Evolutionary conservation across 1,139 yeast species (phyloP).

Genomic region (Starmera stellimalicola): DNA sequence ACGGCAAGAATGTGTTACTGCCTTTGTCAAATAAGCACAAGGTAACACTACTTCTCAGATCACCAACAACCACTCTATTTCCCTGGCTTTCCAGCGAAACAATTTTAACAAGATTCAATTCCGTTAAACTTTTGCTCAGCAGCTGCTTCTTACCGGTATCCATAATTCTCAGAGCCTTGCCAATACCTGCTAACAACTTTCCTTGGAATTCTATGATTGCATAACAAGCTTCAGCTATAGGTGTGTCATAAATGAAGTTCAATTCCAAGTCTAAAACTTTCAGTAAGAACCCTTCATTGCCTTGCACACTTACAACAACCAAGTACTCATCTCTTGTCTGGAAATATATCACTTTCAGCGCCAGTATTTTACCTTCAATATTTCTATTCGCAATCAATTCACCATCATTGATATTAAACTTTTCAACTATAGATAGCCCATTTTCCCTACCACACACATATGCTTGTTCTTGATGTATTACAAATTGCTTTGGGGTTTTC

Average conservation of each 20-base stretch:
- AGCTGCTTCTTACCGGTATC: slow-evolving; percentile 77
- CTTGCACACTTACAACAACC: slow-evolving; percentile 40
- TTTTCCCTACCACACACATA: slow-evolving; percentile 9
- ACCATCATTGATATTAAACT: slow-evolving; percentile 30
- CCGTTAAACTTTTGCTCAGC: slow-evolving; percentile 44
- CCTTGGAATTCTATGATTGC: slow-evolving; percentile 53
- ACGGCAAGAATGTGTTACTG: slow-evolving; percentile 45
- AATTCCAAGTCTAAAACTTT: slow-evolving; percentile 29
- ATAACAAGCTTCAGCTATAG: slow-evolving; percentile 38
- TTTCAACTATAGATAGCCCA: slow-evolving; percentile 44
- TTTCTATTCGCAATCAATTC: slow-evolving; percentile 33
- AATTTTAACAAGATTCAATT: slow-evolving; percentile 23
- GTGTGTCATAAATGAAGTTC: slow-evolving; percentile 53
- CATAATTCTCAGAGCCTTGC: slow-evolving; percentile 46
- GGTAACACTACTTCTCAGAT: slow-evolving; percentile 53
- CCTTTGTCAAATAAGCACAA: slow-evolving; percentile 43
- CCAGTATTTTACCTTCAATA: slow-evolving; percentile 36
- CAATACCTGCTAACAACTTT: slow-evolving; percentile 50
- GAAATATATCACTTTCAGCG: slow-evolving; percentile 28
- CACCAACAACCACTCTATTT: slow-evolving; percentile 58
- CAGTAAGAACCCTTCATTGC: slow-evolving; percentile 32
- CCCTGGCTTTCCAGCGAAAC: slow-evolving; percentile 46
- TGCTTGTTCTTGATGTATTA: slow-evolving; percentile 14
- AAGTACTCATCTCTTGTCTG: slow-evolving; percentile 26
- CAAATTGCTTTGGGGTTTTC: slow-evolving; percentile 45